Conservation (phyloP, 1,284 basidiomycete species). For the Puccinia sorghi region DNA sequence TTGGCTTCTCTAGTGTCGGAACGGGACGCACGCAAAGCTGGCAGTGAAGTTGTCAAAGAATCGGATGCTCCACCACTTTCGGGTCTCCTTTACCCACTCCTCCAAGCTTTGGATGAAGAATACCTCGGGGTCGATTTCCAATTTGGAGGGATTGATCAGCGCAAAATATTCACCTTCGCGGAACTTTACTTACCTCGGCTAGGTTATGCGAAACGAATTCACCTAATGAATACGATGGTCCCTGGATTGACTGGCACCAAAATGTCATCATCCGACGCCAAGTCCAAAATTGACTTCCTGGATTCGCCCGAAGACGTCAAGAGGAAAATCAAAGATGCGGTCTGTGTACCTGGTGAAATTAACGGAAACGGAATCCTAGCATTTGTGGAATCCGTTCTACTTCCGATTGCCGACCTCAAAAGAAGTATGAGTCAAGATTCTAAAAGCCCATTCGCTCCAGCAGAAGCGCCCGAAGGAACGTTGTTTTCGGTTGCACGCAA, state of each 20-base stretch:
- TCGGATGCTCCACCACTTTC: slow-evolving; percentile 87
- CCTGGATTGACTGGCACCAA: slow-evolving; percentile 91
- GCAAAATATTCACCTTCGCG: slow-evolving; percentile 98
- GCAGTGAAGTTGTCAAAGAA: slow-evolving; percentile 99
- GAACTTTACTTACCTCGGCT: slow-evolving; percentile 90
- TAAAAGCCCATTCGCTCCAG: slow-evolving; percentile 46
- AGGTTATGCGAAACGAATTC: slow-evolving; percentile 91
- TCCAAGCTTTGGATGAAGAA: slow-evolving; percentile 96
- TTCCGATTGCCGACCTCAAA: slow-evolving; percentile 80
- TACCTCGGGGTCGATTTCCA: slow-evolving; percentile 96
- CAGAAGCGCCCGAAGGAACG: slow-evolving; percentile 67
- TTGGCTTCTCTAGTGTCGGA: slow-evolving; percentile 86
- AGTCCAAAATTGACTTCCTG: slow-evolving; percentile 97
- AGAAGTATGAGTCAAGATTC: slow-evolving; percentile 57
- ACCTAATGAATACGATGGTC: slow-evolving; percentile 98
- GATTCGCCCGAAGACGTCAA: slow-evolving; percentile 79
- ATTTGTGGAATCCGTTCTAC: slow-evolving; percentile 83
- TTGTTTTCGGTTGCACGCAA: slow-evolving; percentile 70
- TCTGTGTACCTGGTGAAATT: slow-evolving; percentile 91
- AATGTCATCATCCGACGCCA: slow-evolving; percentile 97
- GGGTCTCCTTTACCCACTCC: slow-evolving; percentile 89
- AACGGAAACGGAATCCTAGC: slow-evolving; percentile 87
- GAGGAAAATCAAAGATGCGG: slow-evolving; percentile 87
- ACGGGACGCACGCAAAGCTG: slow-evolving; percentile 96
- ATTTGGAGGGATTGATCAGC: slow-evolving; percentile 97